These are phyloP conservation scores for Babesia bigemina DNA, from an alignment of 169 alveolate genomes.

Conservation along the genomic window DNA sequence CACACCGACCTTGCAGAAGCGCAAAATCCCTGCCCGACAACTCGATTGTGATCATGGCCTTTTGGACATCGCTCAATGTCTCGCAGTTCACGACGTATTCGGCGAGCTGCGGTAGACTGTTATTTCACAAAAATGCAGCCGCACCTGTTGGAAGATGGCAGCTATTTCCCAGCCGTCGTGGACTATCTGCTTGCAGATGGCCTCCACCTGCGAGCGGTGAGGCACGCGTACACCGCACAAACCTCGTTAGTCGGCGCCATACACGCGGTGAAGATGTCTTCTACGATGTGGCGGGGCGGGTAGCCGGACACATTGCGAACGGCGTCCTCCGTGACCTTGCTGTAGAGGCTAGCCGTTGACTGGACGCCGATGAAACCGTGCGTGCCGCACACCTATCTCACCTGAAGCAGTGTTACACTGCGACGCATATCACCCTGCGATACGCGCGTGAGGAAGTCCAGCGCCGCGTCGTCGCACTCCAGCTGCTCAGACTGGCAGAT, in stretches of 20 bases:
- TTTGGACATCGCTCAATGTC: constrained; percentile 41
- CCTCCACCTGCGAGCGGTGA: constrained; percentile 40
- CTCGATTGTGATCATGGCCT: constrained; percentile 66
- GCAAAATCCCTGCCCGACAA: constrained; percentile 64
- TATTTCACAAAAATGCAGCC: not conserved
- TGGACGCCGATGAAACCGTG: constrained; percentile 40
- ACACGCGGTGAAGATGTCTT: constrained; percentile 45
- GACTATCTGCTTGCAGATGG: constrained; percentile 39
- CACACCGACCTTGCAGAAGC: constrained; percentile 57
- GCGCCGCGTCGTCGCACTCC: constrained; percentile 48
- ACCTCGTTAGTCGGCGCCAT: constrained; percentile 35
- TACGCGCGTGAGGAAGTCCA: constrained; percentile 82
- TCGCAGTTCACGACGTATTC: constrained; percentile 51
- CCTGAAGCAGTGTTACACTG: constrained; percentile 91
- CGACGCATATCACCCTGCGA: constrained; percentile 95
- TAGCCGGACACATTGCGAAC: constrained; percentile 70
- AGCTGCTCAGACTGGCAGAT: constrained; percentile 84
- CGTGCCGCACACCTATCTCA: constrained; percentile 52
- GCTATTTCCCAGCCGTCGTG: constrained; percentile 69
- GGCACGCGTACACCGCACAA: not conserved
- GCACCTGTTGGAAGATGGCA: constrained; percentile 56
- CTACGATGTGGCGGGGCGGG: constrained; percentile 68
- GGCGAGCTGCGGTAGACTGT: constrained; percentile 4
- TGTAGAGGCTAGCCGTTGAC: constrained; percentile 65
- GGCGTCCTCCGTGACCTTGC: constrained; percentile 55